These are phyloP conservation scores for Leccinum pallidistipes DNA, from an alignment of 1,284 basidiomycete species.

Conservation along the genomic window DNA sequence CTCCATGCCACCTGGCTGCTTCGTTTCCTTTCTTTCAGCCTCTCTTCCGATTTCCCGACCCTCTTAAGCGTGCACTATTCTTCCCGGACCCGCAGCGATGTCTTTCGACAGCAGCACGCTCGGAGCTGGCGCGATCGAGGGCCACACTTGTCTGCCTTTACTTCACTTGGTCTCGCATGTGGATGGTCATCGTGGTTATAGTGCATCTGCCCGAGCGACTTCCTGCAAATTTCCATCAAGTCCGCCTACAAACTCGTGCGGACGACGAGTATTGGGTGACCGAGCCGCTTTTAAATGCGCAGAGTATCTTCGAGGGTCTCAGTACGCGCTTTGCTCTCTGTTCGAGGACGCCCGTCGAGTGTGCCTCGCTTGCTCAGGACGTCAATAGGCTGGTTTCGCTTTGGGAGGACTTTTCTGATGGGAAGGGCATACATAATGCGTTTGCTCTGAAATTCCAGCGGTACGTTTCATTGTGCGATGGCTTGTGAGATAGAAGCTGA, in stretches of 20 bases:
- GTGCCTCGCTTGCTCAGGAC: conserved; percentile 34
- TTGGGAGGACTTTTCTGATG: conserved; percentile 51
- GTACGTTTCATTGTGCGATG: conserved; percentile 38
- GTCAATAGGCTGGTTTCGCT: conserved; percentile 50
- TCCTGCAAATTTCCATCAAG: conserved; percentile 9
- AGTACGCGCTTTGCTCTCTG: conserved; percentile 53
- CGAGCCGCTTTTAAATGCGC: conserved; percentile 43
- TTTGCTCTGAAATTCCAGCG: conserved; percentile 61
- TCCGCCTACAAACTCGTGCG: conserved; percentile 3
- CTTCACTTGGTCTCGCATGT: conserved; percentile 1
- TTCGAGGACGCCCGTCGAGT: conserved; percentile 42
- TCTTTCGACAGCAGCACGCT: background rate
- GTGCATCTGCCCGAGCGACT: background rate
- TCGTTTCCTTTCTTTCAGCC: background rate
- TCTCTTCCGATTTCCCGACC: background rate
- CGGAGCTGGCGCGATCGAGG: background rate
- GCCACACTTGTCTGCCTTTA: background rate
- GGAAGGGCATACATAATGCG: conserved; percentile 38
- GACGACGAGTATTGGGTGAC: conserved; percentile 45
- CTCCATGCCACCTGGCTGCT: background rate
- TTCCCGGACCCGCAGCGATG: background rate
- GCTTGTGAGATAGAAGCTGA: conserved; percentile 12
- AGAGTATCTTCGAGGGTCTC: conserved; percentile 51
- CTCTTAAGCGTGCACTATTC: background rate
- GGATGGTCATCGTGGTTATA: background rate